Conservation (phyloP, 345 rosid species). For the Citrus australasica region DNA sequence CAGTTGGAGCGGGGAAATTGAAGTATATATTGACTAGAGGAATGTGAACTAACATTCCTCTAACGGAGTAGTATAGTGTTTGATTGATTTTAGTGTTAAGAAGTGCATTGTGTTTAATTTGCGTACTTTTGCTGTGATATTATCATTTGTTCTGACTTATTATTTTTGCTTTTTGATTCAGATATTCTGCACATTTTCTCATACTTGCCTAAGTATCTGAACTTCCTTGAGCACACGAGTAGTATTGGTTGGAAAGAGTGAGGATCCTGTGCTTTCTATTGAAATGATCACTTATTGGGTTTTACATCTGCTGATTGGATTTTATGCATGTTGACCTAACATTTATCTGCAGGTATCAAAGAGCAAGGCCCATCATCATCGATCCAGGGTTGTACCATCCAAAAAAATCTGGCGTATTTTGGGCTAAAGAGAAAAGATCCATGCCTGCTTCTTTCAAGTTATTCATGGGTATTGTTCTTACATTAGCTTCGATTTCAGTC, state of each 20-base stretch:
- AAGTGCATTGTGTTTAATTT: not conserved
- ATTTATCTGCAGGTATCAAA: conserved; percentile 49
- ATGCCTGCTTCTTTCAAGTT: conserved; percentile 89
- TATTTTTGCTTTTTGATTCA: conserved; percentile 38
- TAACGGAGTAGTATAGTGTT: not conserved
- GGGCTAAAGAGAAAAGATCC: conserved; percentile 83
- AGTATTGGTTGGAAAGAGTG: conserved; percentile 95
- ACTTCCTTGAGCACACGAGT: conserved; percentile 95
- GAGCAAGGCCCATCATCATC: conserved; percentile 84
- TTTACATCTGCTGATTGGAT: not conserved
- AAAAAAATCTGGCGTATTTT: conserved; percentile 79
- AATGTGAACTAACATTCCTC: not conserved
- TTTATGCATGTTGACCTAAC: not conserved
- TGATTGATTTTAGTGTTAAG: not conserved
- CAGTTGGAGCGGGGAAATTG: not conserved
- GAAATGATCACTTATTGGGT: not conserved
- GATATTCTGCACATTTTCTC: conserved; percentile 92
- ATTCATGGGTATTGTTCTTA: conserved; percentile 57
- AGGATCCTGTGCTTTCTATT: conserved; percentile 28
- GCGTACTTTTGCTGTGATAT: not conserved
- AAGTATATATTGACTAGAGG: not conserved
- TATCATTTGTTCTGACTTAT: conserved; percentile 8
- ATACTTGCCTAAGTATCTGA: conserved; percentile 83
- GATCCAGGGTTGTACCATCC: conserved; percentile 91
- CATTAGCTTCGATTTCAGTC: not conserved